Evolutionary conservation across 75 land plant genomes (phyloP).

Genomic region (Larix kaempferi): DNA sequence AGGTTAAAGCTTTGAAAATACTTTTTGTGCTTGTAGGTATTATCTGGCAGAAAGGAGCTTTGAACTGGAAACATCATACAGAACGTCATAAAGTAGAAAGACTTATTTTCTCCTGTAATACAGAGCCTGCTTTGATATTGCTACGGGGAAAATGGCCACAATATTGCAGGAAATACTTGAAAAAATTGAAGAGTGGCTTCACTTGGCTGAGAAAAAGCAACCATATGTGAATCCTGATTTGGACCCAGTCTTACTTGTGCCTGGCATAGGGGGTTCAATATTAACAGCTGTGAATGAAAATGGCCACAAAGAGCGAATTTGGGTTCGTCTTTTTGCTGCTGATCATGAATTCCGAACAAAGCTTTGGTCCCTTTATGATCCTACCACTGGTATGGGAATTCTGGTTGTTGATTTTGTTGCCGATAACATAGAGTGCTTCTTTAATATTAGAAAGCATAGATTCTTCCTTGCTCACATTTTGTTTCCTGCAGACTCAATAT

Average conservation of each 20-base stretch:
- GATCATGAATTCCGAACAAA: constrained; percentile 77
- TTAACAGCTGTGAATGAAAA: constrained; percentile 67
- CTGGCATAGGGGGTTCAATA: constrained; percentile 94
- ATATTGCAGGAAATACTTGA: constrained; percentile 52
- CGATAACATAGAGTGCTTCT: neutral
- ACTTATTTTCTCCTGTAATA: too few species aligned
- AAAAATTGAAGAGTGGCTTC: constrained; percentile 61
- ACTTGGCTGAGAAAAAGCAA: constrained; percentile 29
- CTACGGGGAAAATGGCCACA: constrained; percentile 26
- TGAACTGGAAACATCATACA: too few species aligned
- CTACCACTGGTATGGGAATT: constrained; percentile 57
- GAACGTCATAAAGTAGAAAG: too few species aligned
- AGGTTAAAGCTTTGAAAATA: too few species aligned
- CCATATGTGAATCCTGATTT: constrained; percentile 59
- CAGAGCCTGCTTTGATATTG: too few species aligned
- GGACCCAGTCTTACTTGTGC: constrained; percentile 89
- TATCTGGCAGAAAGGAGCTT: too few species aligned
- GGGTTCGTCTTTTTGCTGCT: constrained; percentile 90
- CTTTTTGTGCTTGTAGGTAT: too few species aligned
- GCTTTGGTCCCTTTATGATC: constrained; percentile 90
- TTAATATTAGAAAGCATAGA: neutral
- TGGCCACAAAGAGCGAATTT: constrained; percentile 79
- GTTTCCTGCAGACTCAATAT: neutral
- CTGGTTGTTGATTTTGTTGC: too few species aligned
- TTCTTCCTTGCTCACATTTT: neutral